These are phyloP conservation scores for Diaporthe velutina DNA, from an alignment of 2,329 filamentous ascomycete genomes.

Conservation along the genomic window DNA sequence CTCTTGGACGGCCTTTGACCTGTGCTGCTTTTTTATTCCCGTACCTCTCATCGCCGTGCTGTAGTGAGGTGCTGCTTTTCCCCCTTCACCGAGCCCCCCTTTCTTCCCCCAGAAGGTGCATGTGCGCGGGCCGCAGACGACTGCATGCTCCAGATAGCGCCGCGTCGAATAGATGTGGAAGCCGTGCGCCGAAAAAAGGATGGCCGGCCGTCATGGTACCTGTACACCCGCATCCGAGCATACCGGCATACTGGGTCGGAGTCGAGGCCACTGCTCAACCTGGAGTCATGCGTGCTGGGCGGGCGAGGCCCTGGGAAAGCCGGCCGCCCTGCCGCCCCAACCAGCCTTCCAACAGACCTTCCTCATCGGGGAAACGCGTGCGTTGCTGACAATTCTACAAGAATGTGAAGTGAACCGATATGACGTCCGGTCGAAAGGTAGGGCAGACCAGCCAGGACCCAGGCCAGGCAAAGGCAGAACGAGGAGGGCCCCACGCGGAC, in stretches of 20 bases:
- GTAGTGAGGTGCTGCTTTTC: slow-evolving; percentile 18
- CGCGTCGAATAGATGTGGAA: slow-evolving; percentile 18
- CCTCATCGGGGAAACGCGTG: slow-evolving; percentile 7
- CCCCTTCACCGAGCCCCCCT: slow-evolving; percentile 7
- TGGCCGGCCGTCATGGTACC: not conserved
- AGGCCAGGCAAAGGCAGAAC: not conserved
- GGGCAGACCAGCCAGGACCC: not conserved
- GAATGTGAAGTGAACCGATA: not conserved
- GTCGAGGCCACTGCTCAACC: not conserved
- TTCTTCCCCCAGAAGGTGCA: not conserved
- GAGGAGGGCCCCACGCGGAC: slow-evolving; percentile 11
- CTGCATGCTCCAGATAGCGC: not conserved
- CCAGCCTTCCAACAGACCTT: not conserved
- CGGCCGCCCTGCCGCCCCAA: not conserved
- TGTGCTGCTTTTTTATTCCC: slow-evolving; percentile 23
- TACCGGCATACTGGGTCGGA: slow-evolving; percentile 22
- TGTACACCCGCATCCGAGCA: slow-evolving; percentile 14
- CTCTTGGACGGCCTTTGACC: slow-evolving; percentile 3
- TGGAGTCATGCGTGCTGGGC: not conserved
- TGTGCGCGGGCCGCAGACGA: not conserved
- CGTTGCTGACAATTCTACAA: slow-evolving; percentile 15
- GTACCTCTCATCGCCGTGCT: not conserved
- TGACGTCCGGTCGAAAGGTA: slow-evolving; percentile 20
- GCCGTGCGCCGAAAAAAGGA: slow-evolving; percentile 8
- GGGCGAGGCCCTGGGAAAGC: not conserved